phyloP scores from a whole-genome alignment of 371 early-diverging fungal species.

The Mucor plumbeus region DNA sequence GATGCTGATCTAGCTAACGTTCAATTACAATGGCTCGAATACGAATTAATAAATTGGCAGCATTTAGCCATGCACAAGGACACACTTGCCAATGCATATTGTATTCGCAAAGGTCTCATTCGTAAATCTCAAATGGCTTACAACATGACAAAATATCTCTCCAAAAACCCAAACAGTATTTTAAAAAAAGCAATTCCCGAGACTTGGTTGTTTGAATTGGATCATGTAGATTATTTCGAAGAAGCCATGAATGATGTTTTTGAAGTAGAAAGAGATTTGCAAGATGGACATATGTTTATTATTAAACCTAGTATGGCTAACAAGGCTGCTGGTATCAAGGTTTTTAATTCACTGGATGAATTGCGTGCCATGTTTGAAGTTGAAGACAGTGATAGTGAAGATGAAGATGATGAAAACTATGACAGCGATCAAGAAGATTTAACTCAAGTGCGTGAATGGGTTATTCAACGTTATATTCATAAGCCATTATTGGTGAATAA shows the following conservation, averaged over 20 bases:
- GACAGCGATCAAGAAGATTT: conserved; percentile 42
- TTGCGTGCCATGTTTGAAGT: conserved; percentile 56
- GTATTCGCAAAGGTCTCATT: conserved; percentile 73
- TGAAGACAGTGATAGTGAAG: conserved; percentile 42
- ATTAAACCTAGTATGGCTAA: conserved; percentile 76
- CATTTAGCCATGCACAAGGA: conserved; percentile 37
- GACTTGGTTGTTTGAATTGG: conserved; percentile 74
- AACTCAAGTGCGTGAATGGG: conserved; percentile 73
- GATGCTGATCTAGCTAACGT: conserved; percentile 24
- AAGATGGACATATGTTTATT: conserved; percentile 54
- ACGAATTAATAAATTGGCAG: conserved; percentile 69
- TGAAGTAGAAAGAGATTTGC: conserved; percentile 66
- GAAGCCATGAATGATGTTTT: conserved; percentile 75
- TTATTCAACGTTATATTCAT: conserved; percentile 71
- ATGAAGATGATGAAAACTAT: conserved; percentile 33
- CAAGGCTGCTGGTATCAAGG: conserved; percentile 71
- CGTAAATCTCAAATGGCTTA: conserved; percentile 71
- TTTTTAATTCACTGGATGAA: conserved; percentile 64
- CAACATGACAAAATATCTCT: conserved; percentile 62
- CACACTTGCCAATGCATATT: conserved; percentile 61
- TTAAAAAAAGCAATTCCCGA: conserved; percentile 62
- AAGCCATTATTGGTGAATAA: conserved; percentile 62
- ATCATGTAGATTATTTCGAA: conserved; percentile 73
- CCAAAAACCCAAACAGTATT: conserved; percentile 63
- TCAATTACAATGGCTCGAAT: conserved; percentile 71